Evolutionary conservation across 2,329 filamentous ascomycete species (phyloP), one percentile per base, ranked within the genome.

Genomic region (Penicillium sp.): DNA sequence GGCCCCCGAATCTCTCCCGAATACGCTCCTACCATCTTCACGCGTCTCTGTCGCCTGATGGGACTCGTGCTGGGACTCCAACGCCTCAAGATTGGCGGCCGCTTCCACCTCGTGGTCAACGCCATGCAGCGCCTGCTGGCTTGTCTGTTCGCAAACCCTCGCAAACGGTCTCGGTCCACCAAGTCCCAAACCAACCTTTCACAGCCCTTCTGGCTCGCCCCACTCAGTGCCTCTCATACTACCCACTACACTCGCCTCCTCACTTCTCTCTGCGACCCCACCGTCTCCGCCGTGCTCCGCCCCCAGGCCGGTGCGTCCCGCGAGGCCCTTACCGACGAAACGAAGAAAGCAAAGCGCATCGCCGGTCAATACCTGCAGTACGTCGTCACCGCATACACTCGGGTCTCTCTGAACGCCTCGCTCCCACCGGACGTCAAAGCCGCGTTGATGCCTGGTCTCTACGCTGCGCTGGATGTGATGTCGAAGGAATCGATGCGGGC

Each of bases 251-350:
- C 80, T 1, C 78, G 81, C 9, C 69, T 86, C 8, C 74, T 86
- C 20, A 79, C 79, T n/a, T 78, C 81, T 0, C 76, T 86, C 45
- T 84, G 81, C 70, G 81, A 83, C 47, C 84, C 84, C 0, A 82
- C 83, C 0, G 77, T 81, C 41, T 81, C 80, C 0, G 77, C 80
- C 1, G 78, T 83, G 4, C 71, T 77, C 13, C 65, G 67, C 14
- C 65, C 67, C 6, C 66, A 68, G 24, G 53, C 61, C 5, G 63
- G 65, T 3, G 58, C 63, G 16, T 72, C 74, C 7, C 70, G 71
- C 41, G 72, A 76, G 60, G 72, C 72, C 1, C 76, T 87, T 24
- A 79, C 79, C 24, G 83, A 86, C 55, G 78, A 81, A 51, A 80
- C 81, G 11, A 82, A 82, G 60, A 81, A 80, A 50, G 81, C 82